These are phyloP conservation scores for Mucor ambiguus DNA, from an alignment of 371 early-diverging fungal genomes.

Conservation along the genomic window DNA sequence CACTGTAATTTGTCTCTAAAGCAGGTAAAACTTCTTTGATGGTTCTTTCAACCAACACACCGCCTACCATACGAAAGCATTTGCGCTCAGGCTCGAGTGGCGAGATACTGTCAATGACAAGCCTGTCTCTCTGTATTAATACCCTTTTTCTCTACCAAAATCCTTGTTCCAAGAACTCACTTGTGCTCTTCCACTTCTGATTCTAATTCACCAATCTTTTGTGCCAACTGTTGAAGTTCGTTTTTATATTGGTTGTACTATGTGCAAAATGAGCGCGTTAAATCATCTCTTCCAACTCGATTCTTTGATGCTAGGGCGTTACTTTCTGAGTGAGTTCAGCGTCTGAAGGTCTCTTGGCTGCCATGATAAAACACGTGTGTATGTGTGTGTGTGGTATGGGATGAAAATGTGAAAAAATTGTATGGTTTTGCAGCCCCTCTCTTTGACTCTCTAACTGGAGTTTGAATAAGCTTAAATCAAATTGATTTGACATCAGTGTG, in stretches of 20 bases:
- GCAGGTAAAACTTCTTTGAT: constrained; percentile 92
- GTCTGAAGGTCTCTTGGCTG: constrained; percentile 43
- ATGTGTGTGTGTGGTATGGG: constrained; percentile 5
- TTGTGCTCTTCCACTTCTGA: constrained; percentile 94
- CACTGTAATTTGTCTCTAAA: constrained; percentile 83
- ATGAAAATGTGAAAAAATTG: constrained; percentile 6
- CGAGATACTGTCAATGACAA: constrained; percentile 91
- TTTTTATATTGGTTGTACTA: constrained; percentile 83
- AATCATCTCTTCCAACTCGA: background rate
- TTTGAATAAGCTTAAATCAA: background rate
- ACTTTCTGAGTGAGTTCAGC: constrained; percentile 55
- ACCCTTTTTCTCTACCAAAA: background rate
- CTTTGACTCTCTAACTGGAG: background rate
- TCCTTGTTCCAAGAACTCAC: constrained; percentile 41
- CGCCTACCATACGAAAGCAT: constrained; percentile 92
- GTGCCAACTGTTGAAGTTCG: constrained; percentile 84
- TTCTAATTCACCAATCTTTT: constrained; percentile 94
- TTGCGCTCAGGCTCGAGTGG: constrained; percentile 84
- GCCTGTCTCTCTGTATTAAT: constrained; percentile 44
- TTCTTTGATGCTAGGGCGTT: background rate
- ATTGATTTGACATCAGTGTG: background rate
- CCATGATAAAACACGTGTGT: constrained; percentile 22
- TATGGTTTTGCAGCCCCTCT: background rate
- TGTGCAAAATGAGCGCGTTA: background rate
- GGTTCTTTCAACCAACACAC: constrained; percentile 92